phyloP scores from a whole-genome alignment of 2,329 filamentous ascomycete species.

The Fusarium clavum region DNA sequence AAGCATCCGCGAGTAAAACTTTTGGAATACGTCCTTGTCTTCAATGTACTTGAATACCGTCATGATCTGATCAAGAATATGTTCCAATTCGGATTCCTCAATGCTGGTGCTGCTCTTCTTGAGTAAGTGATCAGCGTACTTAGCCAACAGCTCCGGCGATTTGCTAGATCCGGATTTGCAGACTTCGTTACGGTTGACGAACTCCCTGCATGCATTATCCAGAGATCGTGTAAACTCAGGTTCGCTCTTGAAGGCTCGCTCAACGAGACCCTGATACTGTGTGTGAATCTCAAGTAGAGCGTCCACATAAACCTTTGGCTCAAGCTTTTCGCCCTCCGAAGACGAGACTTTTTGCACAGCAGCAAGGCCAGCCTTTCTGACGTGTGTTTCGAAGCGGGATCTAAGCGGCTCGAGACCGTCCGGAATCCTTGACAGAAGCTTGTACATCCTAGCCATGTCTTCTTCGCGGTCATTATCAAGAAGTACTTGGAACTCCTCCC shows the following conservation, averaged over 20 bases:
- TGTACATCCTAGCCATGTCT: conserved; percentile 97
- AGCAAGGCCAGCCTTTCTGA: conserved; percentile 86
- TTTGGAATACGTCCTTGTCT: conserved; percentile 99
- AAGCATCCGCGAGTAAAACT: conserved; percentile 97
- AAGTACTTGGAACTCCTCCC: conserved; percentile 95
- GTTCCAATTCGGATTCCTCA: conserved; percentile 93
- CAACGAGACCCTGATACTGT: conserved; percentile 91
- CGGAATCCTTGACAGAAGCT: conserved; percentile 85
- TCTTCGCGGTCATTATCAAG: conserved; percentile 95
- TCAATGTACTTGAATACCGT: conserved; percentile 99
- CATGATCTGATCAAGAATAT: conserved; percentile 92
- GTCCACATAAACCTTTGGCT: conserved; percentile 97
- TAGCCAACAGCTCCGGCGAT: conserved; percentile 93
- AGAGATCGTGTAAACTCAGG: conserved; percentile 96
- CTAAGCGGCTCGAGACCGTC: conserved; percentile 92
- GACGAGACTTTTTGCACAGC: conserved; percentile 92
- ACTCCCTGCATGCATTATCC: conserved; percentile 97
- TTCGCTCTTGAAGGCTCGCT: conserved; percentile 92
- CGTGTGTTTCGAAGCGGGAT: conserved; percentile 89
- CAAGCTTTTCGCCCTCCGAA: conserved; percentile 86
- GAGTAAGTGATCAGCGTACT: conserved; percentile 92
- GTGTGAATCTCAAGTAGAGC: conserved; percentile 93
- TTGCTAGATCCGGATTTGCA: conserved; percentile 94
- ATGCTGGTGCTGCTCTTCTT: conserved; percentile 94
- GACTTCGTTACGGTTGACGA: conserved; percentile 96